Evolutionary conservation across 148 eudicot genomes (phyloP), one percentile per base, ranked within the genome.

Genomic region (Pouteria glomerata): DNA sequence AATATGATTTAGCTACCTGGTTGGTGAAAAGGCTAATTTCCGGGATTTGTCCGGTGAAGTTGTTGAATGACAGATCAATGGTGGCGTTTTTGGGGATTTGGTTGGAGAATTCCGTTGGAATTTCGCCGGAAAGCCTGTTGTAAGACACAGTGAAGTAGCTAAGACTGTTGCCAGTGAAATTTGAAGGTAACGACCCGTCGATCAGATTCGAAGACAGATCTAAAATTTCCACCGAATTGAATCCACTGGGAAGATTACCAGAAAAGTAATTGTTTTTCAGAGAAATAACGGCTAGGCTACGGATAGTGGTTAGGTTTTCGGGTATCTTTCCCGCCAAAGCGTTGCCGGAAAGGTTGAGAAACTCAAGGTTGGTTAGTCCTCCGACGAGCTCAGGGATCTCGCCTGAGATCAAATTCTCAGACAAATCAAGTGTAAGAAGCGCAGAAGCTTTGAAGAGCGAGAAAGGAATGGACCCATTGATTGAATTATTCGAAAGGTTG

Each of bases 201-300:
- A 93, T 51, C 52, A 85, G 57, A 64, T 93, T 93, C 1, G 92
- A 88, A 0, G 96, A 87, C 13, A 93, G 81, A 84, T 93, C 98
- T 56, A 87, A 33, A 41, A 82, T 69, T 41, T 74, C 75, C 48
- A 81, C 83, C 24, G 78, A 81, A 64, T 81, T 44, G 56, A 90
- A 84, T 64, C 85, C 92, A 6, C 80, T 62, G 0, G 91, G 92
- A 57, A 90, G 44, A 10, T 34, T n/a, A 3, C 96, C 98, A 15
- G 76, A 72, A 55, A 93, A 77, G 56, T 88, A 84, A 66, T 93
- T 95, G 39, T 77, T 76, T 58, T 68, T 78, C 30, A 89, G 63
- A 2, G 84, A 86, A 81, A 89, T 66, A 15, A 72, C 78, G 3
- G 81, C 83, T 1, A 91, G 71, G 61, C 86, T 91, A 23, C 21